phyloP scores from a whole-genome alignment of 2,329 filamentous ascomycete genomes.

The Paecilomyces formosus region DNA sequence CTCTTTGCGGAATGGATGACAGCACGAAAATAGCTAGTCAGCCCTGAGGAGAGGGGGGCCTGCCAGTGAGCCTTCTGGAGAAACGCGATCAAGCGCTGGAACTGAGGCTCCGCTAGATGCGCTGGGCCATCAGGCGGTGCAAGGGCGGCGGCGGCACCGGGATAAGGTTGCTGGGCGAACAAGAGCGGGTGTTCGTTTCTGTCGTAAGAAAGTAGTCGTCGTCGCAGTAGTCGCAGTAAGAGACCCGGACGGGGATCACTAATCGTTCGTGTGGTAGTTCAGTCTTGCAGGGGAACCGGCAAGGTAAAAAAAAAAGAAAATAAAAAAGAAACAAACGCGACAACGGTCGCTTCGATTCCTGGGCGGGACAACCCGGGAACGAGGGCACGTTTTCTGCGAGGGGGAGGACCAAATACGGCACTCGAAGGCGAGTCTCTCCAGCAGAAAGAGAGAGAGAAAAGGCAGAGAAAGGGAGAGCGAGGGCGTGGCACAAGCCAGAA shows the following conservation, averaged over 20 bases:
- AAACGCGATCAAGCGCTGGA: constrained; percentile 4
- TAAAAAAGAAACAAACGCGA: not conserved
- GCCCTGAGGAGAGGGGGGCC: constrained; percentile 9
- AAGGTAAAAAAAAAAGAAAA: no score
- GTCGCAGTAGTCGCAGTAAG: no score
- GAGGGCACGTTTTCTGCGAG: not conserved
- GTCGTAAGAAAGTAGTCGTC: not conserved
- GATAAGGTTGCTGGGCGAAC: not conserved
- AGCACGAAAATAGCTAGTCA: constrained; percentile 20
- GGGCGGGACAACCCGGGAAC: not conserved
- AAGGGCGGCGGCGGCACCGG: constrained; percentile 1
- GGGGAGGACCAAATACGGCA: no score
- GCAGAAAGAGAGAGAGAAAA: not conserved
- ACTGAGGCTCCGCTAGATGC: constrained; percentile 4
- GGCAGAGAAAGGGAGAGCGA: not conserved
- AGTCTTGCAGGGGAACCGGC: no score
- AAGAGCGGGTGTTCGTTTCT: not conserved
- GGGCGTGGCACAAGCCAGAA: not conserved
- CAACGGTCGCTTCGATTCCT: not conserved
- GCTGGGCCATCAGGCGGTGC: constrained; percentile 3
- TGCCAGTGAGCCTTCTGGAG: constrained; percentile 12
- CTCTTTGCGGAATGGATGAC: constrained; percentile 5
- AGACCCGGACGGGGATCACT: no score
- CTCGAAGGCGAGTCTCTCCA: no score
- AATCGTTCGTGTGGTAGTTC: no score